Conservation (phyloP, 257 asterid species). For the Gentiana macrophylla region DNA sequence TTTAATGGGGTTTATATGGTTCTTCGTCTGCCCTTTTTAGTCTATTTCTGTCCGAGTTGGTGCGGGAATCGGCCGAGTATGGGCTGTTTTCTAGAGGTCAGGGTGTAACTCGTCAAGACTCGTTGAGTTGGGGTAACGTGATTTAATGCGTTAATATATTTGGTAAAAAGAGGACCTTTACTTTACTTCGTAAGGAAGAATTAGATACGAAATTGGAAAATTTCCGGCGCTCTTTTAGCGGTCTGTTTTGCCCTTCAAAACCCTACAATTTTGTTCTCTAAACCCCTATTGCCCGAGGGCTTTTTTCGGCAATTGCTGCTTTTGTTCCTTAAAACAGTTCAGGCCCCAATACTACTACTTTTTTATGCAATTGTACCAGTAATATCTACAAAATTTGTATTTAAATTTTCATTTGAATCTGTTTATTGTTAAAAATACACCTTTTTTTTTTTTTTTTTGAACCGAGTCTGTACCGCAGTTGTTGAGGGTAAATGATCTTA, state of each 20-base stretch:
- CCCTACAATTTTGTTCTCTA: conserved; percentile 4
- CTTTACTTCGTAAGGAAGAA: background rate
- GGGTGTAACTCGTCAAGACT: conserved; percentile 15
- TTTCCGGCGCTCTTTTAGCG: background rate
- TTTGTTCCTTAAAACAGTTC: no score
- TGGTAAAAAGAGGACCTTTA: background rate
- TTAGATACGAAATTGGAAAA: background rate
- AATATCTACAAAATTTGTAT: no score
- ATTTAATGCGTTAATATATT: no score
- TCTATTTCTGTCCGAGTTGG: conserved; percentile 17
- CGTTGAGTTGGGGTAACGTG: conserved; percentile 4
- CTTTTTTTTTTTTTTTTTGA: no score
- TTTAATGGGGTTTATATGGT: conserved; percentile 1
- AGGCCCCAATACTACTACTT: no score
- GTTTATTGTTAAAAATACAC: no score
- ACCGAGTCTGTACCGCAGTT: no score
- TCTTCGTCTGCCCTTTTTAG: background rate
- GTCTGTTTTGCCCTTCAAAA: conserved; percentile 15
- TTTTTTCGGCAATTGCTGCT: no score
- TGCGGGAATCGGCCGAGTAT: conserved; percentile 31
- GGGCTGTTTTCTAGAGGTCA: conserved; percentile 7
- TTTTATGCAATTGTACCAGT: no score
- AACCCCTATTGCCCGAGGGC: no score
- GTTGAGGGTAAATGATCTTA: background rate
- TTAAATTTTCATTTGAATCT: no score